Base-by-base conservation (phyloP, 1,284 basidiomycete genomes). In the Microbotryum silenes-acaulis region DNA sequence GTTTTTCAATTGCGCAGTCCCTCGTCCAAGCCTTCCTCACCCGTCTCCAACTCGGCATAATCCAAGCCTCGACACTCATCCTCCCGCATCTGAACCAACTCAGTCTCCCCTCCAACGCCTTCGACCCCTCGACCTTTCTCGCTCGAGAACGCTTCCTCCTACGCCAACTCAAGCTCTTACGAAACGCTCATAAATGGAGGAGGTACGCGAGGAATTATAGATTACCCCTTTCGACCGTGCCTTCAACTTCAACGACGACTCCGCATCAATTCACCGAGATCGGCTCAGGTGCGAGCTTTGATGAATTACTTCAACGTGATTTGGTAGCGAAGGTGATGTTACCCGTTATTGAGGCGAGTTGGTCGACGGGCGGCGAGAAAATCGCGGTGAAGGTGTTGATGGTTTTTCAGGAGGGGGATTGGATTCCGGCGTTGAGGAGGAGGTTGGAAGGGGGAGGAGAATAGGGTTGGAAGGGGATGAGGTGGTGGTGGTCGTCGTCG, bases 291-390 rank as follows among this genome's bases (percentile, higher is more conserved):
- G 54, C 29, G 31, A 57, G 50, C 2, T 82, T 83, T 16, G 85
- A 86, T 63, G 80, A 81, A 52, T 82, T 82, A 64, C 81, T 83
- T 3, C 74, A 85, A 18, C 80, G 80, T 4, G 77, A 80, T 62
- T 75, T 89, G 51, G 79, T 84, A 18, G 79, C 77, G 20, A 79
- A 78, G 61, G 74, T 91, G 20, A 79, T 93, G 54, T 69, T 87
- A 52, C 83, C 83, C 1, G 79, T 89, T 21, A 83, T 91, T 6
- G 81, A 84, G 64, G 82, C 80, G 59, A 87, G 87, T 6, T 96
- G 92, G 92, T 87, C 90, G 42, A 86, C 89, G 37, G 91, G 92
- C 18, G 91, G 90, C 2, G 82, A 86, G 72, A 83, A 84, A 54
- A 77, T 84, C 63, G 80, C 84, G 62, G 77, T 77, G 54, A 83